phyloP scores from a whole-genome alignment of 2,329 filamentous ascomycete species.

The Paraconiothyrium brasiliense region DNA sequence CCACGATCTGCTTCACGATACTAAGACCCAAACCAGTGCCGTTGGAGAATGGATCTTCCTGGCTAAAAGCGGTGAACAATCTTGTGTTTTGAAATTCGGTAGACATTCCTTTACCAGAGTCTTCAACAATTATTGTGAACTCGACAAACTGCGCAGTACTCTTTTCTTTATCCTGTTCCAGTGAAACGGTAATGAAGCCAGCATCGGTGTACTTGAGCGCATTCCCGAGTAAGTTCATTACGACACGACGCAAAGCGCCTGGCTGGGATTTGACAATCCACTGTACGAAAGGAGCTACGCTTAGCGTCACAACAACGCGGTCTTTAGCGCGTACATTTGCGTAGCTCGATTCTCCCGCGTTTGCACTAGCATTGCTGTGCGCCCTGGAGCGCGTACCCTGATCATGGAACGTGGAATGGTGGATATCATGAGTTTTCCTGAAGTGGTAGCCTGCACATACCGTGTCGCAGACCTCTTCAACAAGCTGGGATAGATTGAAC shows the following conservation, averaged over 20 bases:
- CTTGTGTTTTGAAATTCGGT: conserved; percentile 42
- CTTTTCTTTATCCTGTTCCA: conserved; percentile 27
- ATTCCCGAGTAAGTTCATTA: conserved; percentile 50
- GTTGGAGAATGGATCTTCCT: conserved; percentile 45
- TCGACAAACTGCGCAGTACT: conserved; percentile 28
- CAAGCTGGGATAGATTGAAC: conserved; percentile 40
- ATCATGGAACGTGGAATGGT: conserved; percentile 35
- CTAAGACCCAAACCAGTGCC: conserved; percentile 48
- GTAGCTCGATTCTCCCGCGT: conserved; percentile 9
- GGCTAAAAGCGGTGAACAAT: conserved; percentile 46
- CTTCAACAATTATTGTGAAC: conserved; percentile 47
- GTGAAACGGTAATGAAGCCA: conserved; percentile 40
- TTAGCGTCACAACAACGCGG: conserved; percentile 39
- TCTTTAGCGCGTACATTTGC: conserved; percentile 27
- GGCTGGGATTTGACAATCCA: conserved; percentile 43
- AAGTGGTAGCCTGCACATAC: conserved; percentile 62
- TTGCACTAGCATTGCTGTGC: conserved; percentile 29
- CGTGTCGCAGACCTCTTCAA: conserved; percentile 65
- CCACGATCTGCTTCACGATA: conserved; percentile 48
- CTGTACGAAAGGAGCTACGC: conserved; percentile 38
- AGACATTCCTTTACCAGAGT: conserved; percentile 50
- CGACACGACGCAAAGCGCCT: conserved; percentile 44
- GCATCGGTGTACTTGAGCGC: conserved; percentile 47
- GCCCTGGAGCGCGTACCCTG: conserved; percentile 27
- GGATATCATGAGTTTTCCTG: conserved; percentile 38